Base-by-base conservation (phyloP, 768 basidiomycete species). In the Amanita phalloides region DNA sequence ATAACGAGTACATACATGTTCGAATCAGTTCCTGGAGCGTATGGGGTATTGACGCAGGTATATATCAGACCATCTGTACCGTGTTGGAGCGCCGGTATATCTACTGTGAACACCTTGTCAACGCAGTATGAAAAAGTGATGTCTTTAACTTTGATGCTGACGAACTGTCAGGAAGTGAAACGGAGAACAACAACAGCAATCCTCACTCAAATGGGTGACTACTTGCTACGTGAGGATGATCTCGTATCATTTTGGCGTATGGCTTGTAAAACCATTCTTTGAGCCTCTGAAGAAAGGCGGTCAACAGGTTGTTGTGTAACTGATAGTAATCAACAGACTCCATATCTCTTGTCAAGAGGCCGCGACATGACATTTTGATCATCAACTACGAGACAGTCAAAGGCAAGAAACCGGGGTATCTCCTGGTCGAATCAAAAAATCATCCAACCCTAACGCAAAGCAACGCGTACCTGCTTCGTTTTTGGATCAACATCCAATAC, bases 21-120 rank as follows among this genome's bases (percentile, higher is more conserved):
- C 3, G 68, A 63, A 62, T 99, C 96, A 9, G 96, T 98, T 2
- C 77, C 76, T 23, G 89, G 91, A 1, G 81, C 72, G 59, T 99
- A 99, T 0, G 81, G 79, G 5, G 91, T 79, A 62, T 77, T 86
- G 8, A 86, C 90, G 59, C 89, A 87, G 1, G 96, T 98, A 64
- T 97, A 99, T 59, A 99, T 95, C 52, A 99, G 79, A 0, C 96
- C 96, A 59, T 99, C 96, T 55, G 87, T 94, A 3, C 82, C 92
- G 61, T 99, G 96, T 57, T 91, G 84, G 5, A 98, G 70, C 11
- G 72, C 73, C 4, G 93, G 90, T 43, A 99, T 85, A 55, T 93
- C 87, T 46, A 84, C 72, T 28, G 74, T 72, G 61, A 98, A 87
- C 11, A 98, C 91, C 52, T 86, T 81, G 49, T 90, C 85, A 48